phyloP scores from a whole-genome alignment of 2,329 filamentous ascomycete genomes.

The Colletotrichum sp. region DNA sequence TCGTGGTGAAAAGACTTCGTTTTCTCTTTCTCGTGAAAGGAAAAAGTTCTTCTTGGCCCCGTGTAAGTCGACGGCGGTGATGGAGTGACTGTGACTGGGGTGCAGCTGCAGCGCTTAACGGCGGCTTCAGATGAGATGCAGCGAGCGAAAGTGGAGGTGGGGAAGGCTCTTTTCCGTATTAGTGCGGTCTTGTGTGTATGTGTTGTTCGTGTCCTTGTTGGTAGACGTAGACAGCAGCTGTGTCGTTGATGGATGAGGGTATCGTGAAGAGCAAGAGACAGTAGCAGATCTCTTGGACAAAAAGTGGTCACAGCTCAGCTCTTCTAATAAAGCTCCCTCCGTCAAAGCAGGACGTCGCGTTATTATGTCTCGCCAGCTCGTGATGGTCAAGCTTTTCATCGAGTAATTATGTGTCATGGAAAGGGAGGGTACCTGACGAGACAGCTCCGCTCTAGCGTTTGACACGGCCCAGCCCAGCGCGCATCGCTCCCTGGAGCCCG shows the following conservation, averaged over 20 bases:
- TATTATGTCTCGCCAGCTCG: slow-evolving; percentile 26
- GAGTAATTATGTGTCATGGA: slow-evolving; percentile 42
- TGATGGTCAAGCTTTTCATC: slow-evolving; percentile 34
- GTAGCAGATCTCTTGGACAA: background rate
- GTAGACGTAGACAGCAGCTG: background rate
- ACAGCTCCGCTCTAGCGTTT: slow-evolving; percentile 19
- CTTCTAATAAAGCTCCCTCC: background rate
- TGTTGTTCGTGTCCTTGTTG: background rate
- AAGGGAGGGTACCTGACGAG: slow-evolving; percentile 17
- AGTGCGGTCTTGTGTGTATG: background rate
- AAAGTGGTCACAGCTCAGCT: background rate
- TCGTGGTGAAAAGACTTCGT: background rate
- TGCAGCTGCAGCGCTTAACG: background rate
- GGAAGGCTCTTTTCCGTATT: background rate
- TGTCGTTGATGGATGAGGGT: background rate
- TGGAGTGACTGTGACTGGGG: background rate
- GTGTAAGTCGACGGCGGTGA: background rate
- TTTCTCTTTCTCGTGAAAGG: background rate
- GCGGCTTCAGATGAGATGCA: background rate
- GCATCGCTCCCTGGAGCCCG: background rate
- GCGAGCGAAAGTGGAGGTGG: background rate
- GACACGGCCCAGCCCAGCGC: slow-evolving; percentile 2
- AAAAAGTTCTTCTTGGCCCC: background rate
- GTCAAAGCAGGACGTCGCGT: slow-evolving; percentile 9
- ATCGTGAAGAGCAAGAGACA: background rate